Percentiles rank a stretch among this genome's conserved stretches.
Evolutionary conservation across 768 basidiomycete species (phyloP).

Genomic region (Russula lepida): DNA sequence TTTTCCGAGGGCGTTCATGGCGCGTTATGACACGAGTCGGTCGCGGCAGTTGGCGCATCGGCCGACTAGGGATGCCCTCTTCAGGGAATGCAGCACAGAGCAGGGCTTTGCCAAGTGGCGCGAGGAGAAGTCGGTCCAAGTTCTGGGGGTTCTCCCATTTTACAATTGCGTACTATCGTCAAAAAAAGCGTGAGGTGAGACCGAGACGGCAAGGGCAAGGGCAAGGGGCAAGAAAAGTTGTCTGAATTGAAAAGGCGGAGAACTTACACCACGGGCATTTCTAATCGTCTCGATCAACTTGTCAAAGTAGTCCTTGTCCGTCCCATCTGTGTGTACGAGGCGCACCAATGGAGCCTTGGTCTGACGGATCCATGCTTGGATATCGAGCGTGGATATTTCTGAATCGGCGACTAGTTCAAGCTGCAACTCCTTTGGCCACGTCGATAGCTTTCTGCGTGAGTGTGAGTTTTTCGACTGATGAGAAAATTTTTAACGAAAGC

Average conservation of each 20-base stretch:
- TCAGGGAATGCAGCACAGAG: slow-evolving; percentile 1
- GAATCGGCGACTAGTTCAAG: neutral
- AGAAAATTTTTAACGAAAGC: neutral
- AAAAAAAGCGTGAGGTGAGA: neutral
- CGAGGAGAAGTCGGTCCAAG: neutral
- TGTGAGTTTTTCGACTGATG: neutral
- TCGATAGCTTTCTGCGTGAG: neutral
- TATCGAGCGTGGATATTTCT: neutral
- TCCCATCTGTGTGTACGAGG: neutral
- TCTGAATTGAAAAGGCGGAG: no score
- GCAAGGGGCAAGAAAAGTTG: no score
- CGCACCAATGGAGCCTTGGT: neutral
- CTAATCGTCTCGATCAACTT: neutral
- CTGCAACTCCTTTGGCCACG: neutral
- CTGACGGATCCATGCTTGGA: slow-evolving; percentile 1
- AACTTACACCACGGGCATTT: neutral
- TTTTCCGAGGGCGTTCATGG: neutral
- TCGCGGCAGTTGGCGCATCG: neutral
- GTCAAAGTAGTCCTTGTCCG: neutral
- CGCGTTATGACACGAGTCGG: neutral
- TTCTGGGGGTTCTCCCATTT: neutral
- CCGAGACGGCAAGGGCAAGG: no score
- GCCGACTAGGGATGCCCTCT: neutral
- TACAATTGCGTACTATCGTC: slow-evolving; percentile 6
- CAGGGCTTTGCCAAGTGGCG: neutral